phyloP scores from a whole-genome alignment of 352 stramenopile genomes.

The Pelagophyceae sp. region DNA sequence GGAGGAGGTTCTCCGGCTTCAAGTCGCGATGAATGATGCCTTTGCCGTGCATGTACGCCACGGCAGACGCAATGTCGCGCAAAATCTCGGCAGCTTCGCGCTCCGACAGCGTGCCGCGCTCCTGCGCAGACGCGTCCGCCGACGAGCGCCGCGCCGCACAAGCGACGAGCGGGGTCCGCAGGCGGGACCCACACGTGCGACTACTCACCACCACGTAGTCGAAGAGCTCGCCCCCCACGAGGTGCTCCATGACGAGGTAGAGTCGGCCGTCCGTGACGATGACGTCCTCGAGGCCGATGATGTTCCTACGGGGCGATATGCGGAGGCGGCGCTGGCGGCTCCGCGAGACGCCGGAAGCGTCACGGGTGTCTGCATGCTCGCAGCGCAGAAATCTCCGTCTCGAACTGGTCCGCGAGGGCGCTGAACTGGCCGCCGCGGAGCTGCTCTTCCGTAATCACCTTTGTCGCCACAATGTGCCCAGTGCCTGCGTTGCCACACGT shows the following conservation, averaged over 20 bases:
- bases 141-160: too few relatives aligned
- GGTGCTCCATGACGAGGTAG: slow-evolving; percentile 78
- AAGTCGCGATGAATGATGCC: slow-evolving; percentile 76
- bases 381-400: slow-evolving; percentile 64
- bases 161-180: too few relatives aligned
- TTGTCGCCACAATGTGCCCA: slow-evolving; percentile 57
- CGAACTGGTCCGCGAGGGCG: slow-evolving; percentile 66
- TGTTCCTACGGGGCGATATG: slow-evolving; percentile 59
- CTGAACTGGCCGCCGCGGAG: slow-evolving; percentile 63
- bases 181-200: too few relatives aligned
- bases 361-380: slow-evolving; percentile 20
- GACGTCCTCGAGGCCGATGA: slow-evolving; percentile 72
- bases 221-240: slow-evolving; percentile 75
- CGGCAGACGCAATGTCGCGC: slow-evolving; percentile 57
- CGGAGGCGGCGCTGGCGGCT: slow-evolving; percentile 22
- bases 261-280: slow-evolving; percentile 64
- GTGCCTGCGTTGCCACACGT: slow-evolving; percentile 22
- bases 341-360: not conserved
- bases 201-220: slow-evolving; percentile 65
- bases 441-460: slow-evolving; percentile 68
- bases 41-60: slow-evolving; percentile 73
- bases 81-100: slow-evolving; percentile 66
- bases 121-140: slow-evolving; percentile 12
- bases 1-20: slow-evolving; percentile 66
- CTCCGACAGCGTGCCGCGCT: slow-evolving; percentile 71